A percentile compares a stretch with the other conserved stretches of the same genome.
These are phyloP conservation scores for Dendrocalamus latiflorus DNA, from an alignment of 202 grass and related monocot genomes.

Conservation along the genomic window DNA sequence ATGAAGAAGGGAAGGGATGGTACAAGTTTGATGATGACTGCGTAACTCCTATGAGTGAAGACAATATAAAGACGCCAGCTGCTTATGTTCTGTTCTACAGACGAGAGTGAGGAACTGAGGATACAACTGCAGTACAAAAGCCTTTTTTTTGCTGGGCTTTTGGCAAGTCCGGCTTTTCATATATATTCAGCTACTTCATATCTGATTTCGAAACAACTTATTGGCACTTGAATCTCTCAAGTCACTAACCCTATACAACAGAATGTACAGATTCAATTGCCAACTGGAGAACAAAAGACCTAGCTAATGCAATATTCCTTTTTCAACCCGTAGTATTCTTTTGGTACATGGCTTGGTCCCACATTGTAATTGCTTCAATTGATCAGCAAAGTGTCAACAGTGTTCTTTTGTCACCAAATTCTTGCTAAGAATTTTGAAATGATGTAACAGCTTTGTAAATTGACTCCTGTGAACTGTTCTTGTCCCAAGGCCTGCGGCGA, in stretches of 20 bases:
- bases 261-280: conserved; percentile 56
- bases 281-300: conserved; percentile 14
- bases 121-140: neutral
- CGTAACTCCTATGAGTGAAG: conserved; percentile 58
- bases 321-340: conserved; percentile 18
- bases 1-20: conserved; percentile 70
- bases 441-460: conserved; percentile 39
- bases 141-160: conserved; percentile 6
- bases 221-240: conserved; percentile 42
- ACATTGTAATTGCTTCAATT: conserved; percentile 1
- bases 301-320: conserved; percentile 40
- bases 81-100: conserved; percentile 94
- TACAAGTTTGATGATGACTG: conserved; percentile 84
- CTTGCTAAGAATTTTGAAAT: neutral
- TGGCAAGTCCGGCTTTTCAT: neutral
- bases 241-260: conserved; percentile 40
- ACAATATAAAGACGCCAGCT: conserved; percentile 74
- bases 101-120: conserved; percentile 54
- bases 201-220: neutral
- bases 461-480: conserved; percentile 24
- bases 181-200: neutral
- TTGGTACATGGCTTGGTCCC: conserved; percentile 26
- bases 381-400: conserved; percentile 3
- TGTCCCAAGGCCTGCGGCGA: neutral
- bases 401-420: conserved; percentile 32